Conservation (phyloP, 1,139 yeast genomes). For the Nakaseomyces kungkrabaensis region DNA sequence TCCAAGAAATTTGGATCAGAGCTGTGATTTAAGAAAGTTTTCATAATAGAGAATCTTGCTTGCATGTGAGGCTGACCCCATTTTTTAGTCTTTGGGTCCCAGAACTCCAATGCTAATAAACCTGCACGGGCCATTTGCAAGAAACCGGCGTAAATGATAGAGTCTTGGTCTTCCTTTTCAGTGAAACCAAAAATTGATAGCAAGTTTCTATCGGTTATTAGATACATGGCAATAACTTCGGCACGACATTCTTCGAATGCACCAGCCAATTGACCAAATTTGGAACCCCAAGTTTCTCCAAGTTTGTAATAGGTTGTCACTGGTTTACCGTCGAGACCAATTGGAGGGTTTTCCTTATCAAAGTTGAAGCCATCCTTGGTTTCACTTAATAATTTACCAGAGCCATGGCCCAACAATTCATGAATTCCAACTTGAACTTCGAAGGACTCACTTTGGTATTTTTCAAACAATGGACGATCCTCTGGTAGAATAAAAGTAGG, state of each 20-base stretch:
- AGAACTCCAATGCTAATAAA: conserved; percentile 65
- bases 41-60: conserved; percentile 78
- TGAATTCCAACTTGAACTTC: conserved; percentile 92
- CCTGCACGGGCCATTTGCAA: conserved; percentile 86
- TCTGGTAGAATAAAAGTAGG: conserved; percentile 51
- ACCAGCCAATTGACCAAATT: conserved; percentile 74
- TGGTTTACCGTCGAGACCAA: conserved; percentile 46
- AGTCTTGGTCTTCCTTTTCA: conserved; percentile 47
- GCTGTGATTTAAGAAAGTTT: conserved; percentile 62
- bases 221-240: conserved; percentile 76
- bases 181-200: conserved; percentile 64
- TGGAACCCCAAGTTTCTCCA: conserved; percentile 84
- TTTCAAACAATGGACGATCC: conserved; percentile 49
- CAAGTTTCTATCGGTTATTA: conserved; percentile 58
- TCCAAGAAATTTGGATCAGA: conserved; percentile 46
- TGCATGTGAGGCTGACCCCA: conserved; percentile 98
- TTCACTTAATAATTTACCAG: conserved; percentile 71
- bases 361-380: conserved; percentile 63
- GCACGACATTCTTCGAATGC: conserved; percentile 91
- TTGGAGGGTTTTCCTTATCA: conserved; percentile 49
- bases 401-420: conserved; percentile 86
- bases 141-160: conserved; percentile 56
- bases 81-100: conserved; percentile 71
- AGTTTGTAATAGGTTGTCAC: conserved; percentile 60
- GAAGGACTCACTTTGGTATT: conserved; percentile 72